Evolutionary conservation across 106 monocot species (phyloP), one percentile per base, ranked within the genome.

Genomic region (Platanthera guangdongensis): DNA sequence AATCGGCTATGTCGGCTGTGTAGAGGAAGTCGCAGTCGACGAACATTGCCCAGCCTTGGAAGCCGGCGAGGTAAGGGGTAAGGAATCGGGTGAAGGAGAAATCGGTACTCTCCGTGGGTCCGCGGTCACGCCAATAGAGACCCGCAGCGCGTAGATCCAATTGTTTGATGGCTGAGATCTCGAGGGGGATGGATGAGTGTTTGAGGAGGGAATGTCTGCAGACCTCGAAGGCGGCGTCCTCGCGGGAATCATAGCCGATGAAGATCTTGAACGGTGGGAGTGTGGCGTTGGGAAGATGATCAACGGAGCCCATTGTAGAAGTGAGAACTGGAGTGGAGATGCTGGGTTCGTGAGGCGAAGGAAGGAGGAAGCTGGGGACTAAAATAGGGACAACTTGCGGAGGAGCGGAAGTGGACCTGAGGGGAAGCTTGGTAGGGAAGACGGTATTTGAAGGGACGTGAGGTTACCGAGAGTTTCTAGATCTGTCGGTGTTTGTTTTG

Each of bases 31-130:
- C 87, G 76, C 87, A 87, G 79, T 87, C 87, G 50, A 87, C 74
- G 77, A 87, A 87, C 46, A 87, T 52, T n/a, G 87, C 81, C 87
- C 87, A 87, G 21, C 84, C 87, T 16, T 22, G 30, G 82, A 68
- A 84, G 55, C 74, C 79, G 19, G 84, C 81, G 64, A 87, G 87
- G 77, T 67, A 82, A 7, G 87, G 87, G 69, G 87, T 87, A 79
- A 87, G 87, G 74, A 87, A 87, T 18, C 87, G 81, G 52, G 87
- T 87, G 87, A 87, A 87, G 76, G 87, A 87, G 81, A 87, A 87
- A 68, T 87, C 87, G 76, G 87, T 87, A 79, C 78, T 79, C 78
- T 87, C 87, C 48, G 76, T 81, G 9, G 84, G 81, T 50, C 76
- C 84, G 5, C 84, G 84, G 25, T 78, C 79, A 14, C 84, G 81